Evolutionary conservation across 345 rosid species (phyloP).

Genomic region (Dipteronia dyeriana): DNA sequence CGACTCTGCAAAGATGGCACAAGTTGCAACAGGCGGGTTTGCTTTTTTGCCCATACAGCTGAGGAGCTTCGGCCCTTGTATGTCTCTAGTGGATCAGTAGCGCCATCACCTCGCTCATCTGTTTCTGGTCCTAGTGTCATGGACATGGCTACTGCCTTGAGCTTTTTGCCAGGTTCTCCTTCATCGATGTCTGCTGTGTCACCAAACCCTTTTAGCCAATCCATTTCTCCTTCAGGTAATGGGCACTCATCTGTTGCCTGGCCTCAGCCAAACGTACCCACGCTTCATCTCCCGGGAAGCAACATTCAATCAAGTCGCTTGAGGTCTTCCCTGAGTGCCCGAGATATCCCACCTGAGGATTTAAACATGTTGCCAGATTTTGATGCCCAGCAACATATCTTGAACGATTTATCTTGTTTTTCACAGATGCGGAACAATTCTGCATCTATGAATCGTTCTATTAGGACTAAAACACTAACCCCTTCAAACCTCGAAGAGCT

Average conservation of each 20-base stretch:
- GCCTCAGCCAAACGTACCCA: conserved; percentile 56
- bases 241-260: conserved; percentile 39
- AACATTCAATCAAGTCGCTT: conserved; percentile 56
- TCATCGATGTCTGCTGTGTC: conserved; percentile 44
- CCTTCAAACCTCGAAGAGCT: conserved; percentile 56
- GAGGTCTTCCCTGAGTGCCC: conserved; percentile 49
- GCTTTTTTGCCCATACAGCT: conserved; percentile 48
- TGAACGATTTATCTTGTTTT: conserved; percentile 41
- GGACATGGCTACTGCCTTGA: conserved; percentile 52
- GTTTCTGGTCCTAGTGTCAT: conserved; percentile 41
- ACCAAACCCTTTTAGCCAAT: conserved; percentile 35
- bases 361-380: conserved; percentile 37
- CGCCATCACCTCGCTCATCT: conserved; percentile 44
- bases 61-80: conserved; percentile 53
- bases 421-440: conserved; percentile 32
- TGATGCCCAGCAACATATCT: conserved; percentile 42
- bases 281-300: conserved; percentile 46
- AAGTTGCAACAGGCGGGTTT: conserved; percentile 48
- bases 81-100: conserved; percentile 51
- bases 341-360: conserved; percentile 42
- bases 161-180: conserved; percentile 48
- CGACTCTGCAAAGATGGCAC: conserved; percentile 59
- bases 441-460: conserved; percentile 25
- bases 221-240: conserved; percentile 43
- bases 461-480: conserved; percentile 34